Percentiles rank a stretch among this genome's conserved stretches.
Evolutionary conservation across 108 stramenopile species (phyloP).

Genomic region (Fistulifera pelliculosa): DNA sequence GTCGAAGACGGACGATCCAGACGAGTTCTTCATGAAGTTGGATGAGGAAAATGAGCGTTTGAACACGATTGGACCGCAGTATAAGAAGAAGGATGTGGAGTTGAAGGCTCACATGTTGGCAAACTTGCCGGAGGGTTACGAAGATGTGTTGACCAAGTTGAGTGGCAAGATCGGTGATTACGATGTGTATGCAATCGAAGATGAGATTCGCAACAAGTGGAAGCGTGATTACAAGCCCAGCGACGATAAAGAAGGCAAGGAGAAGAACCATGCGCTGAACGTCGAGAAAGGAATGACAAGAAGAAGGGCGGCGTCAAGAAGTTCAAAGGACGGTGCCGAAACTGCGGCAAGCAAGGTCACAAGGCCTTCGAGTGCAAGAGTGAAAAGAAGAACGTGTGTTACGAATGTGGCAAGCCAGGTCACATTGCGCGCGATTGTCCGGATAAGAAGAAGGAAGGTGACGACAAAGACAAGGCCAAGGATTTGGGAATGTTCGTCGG

Average conservation of each 20-base stretch:
- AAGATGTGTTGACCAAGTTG: not conserved
- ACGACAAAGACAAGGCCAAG: not conserved
- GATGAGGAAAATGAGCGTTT: too few relatives aligned
- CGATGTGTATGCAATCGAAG: too few relatives aligned
- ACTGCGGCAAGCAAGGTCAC: too few relatives aligned
- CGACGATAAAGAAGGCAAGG: not conserved
- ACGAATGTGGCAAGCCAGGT: not conserved
- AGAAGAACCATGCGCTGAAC: not conserved
- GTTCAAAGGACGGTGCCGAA: not conserved
- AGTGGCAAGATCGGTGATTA: too few relatives aligned
- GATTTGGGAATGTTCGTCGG: conserved; percentile 2
- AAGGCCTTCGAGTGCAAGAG: too few relatives aligned
- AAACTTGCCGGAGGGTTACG: not conserved
- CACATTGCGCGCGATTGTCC: not conserved
- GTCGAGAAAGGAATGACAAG: not conserved
- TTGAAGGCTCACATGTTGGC: not conserved
- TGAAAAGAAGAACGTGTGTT: not conserved
- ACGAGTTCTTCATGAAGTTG: too few relatives aligned
- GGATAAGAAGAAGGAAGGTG: not conserved
- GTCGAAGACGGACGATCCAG: too few relatives aligned
- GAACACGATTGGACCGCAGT: too few relatives aligned
- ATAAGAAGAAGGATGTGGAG: not conserved
- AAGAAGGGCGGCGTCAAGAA: not conserved
- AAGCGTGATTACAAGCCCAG: not conserved
- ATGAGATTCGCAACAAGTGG: not conserved